These are phyloP conservation scores for Boletus subparvulus DNA, from an alignment of 768 basidiomycete genomes.

Conservation along the genomic window DNA sequence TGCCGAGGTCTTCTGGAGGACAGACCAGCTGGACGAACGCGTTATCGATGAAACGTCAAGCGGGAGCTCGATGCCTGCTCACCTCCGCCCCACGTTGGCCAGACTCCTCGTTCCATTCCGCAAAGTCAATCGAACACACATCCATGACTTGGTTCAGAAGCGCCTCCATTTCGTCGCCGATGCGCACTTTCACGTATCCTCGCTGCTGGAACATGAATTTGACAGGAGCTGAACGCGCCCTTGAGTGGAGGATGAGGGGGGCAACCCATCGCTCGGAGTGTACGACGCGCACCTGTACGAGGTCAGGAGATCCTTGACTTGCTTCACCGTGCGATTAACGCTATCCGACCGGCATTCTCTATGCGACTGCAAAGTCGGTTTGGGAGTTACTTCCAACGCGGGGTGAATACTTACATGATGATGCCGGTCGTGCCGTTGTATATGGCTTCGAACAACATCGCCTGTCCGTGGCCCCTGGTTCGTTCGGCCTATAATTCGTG, in stretches of 20 bases:
- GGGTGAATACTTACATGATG: slow-evolving; percentile 51
- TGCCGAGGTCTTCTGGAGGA: slow-evolving; percentile 39
- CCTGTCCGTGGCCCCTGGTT: slow-evolving; percentile 48
- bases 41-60: neutral
- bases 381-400: neutral
- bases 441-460: slow-evolving; percentile 61
- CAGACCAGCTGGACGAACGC: slow-evolving; percentile 42
- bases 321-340: slow-evolving; percentile 57
- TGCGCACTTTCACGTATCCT: slow-evolving; percentile 49
- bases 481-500: slow-evolving; percentile 41
- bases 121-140: slow-evolving; percentile 47
- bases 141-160: slow-evolving; percentile 43
- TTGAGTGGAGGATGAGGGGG: slow-evolving; percentile 23
- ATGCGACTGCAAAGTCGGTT: slow-evolving; percentile 24
- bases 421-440: slow-evolving; percentile 58
- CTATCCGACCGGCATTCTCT: slow-evolving; percentile 69
- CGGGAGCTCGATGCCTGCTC: slow-evolving; percentile 5
- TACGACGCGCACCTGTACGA: slow-evolving; percentile 42
- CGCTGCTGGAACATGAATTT: slow-evolving; percentile 62
- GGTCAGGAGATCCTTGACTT: slow-evolving; percentile 51
- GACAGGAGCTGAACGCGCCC: slow-evolving; percentile 62
- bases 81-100: slow-evolving; percentile 37
- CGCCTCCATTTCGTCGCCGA: slow-evolving; percentile 34
- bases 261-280: neutral
- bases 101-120: slow-evolving; percentile 36